Conservation (phyloP, 305 asterid genomes). For the Petunia hybrid region DNA sequence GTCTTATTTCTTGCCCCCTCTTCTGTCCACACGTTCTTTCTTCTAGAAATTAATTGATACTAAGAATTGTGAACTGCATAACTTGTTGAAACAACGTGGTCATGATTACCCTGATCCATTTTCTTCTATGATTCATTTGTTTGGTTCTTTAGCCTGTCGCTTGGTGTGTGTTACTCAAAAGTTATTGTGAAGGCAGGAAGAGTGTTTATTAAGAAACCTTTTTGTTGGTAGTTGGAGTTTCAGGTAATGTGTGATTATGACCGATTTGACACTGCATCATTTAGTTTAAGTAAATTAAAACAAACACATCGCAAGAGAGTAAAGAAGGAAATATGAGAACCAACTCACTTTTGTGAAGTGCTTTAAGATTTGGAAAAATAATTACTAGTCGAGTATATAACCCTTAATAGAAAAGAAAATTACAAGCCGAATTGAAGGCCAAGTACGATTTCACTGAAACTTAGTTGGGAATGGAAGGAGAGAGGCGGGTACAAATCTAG, state of each 20-base stretch:
- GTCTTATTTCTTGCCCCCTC: background rate
- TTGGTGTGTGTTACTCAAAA: too few species aligned
- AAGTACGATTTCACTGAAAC: background rate
- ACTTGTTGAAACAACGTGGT: too few species aligned
- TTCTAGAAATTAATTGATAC: background rate
- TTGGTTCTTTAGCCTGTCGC: background rate
- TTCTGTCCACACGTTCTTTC: background rate
- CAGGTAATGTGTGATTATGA: background rate
- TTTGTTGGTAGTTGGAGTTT: background rate
- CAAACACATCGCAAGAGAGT: background rate
- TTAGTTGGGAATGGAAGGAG: background rate
- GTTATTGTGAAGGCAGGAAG: background rate
- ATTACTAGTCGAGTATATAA: background rate
- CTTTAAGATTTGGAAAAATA: background rate
- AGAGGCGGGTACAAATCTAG: conserved; percentile 37
- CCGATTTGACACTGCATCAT: background rate
- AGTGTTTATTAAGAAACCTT: background rate
- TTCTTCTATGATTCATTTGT: background rate
- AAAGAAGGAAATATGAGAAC: background rate
- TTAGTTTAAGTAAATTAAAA: background rate
- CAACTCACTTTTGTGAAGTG: background rate
- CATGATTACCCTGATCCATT: too few species aligned
- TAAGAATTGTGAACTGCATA: background rate
- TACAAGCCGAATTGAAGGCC: too few species aligned
- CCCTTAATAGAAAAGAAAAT: too few species aligned